phyloP scores from a whole-genome alignment of 352 stramenopile genomes.

The Aphanomyces stellatus region DNA sequence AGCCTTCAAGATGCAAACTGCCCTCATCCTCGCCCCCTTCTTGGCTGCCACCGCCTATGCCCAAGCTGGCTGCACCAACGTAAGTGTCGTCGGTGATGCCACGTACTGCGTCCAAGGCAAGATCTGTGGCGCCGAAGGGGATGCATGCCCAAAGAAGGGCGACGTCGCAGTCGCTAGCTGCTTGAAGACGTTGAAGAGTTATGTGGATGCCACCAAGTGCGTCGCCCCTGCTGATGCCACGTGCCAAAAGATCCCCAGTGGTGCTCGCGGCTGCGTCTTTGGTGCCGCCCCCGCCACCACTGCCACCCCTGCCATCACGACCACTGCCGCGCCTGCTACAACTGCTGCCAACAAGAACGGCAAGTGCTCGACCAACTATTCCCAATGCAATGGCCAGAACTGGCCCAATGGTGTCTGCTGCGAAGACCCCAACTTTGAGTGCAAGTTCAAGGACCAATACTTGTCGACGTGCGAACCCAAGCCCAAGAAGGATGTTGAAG shows the following conservation, averaged over 20 bases:
- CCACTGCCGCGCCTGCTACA: not conserved
- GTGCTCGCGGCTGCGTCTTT: too few species aligned
- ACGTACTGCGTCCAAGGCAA: slow-evolving; percentile 40
- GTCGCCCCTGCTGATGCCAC: slow-evolving; percentile 41
- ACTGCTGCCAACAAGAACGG: not conserved
- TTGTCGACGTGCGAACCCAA: slow-evolving; percentile 4
- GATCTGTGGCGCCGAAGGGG: slow-evolving; percentile 26
- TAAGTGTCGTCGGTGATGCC: slow-evolving; percentile 30
- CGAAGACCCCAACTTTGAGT: not conserved
- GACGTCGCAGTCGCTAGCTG: slow-evolving; percentile 30
- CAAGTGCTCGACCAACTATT: not conserved
- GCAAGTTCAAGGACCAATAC: slow-evolving; percentile 5
- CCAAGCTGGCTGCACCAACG: slow-evolving; percentile 26
- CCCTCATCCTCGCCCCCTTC: too few species aligned
- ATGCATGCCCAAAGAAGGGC: slow-evolving; percentile 30
- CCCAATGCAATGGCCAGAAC: slow-evolving; percentile 12
- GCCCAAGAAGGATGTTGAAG: not conserved
- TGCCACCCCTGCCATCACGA: not conserved
- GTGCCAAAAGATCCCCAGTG: slow-evolving; percentile 49
- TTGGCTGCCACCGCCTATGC: too few species aligned
- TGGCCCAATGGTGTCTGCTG: slow-evolving; percentile 3
- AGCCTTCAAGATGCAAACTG: too few species aligned
- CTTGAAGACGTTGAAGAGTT: slow-evolving; percentile 21
- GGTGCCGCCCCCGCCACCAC: not conserved
- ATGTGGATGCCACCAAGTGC: slow-evolving; percentile 33